Evolutionary conservation across 1,139 yeast species (phyloP), one percentile per base, ranked within the genome.

Genomic region (Geotrichum europaeum): DNA sequence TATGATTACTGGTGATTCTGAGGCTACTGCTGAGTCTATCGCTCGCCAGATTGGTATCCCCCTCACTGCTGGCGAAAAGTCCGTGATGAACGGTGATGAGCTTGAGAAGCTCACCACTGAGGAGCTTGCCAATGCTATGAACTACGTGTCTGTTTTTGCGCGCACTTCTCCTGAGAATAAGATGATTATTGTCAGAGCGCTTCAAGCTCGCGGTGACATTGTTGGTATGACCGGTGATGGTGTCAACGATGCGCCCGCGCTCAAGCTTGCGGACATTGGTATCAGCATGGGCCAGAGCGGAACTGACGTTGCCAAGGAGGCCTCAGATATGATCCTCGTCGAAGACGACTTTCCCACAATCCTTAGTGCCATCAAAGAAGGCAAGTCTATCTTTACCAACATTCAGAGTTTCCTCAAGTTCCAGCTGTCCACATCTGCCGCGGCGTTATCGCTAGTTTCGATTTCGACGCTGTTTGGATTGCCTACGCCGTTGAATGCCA

Each of bases 181-280:
- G 73, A 89, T 94, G 63, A 81, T 88, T 59, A 94, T 94, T 74
- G 96, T 94, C 40, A 84, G 89, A 70, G 97, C 97, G 0, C 80
- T 94, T 67, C 97, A 94, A 74, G 81, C 85, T 70, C 83, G 96
- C 69, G 98, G 97, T 55, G 97, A 94, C 73, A 86, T 92, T 65
- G 99, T 94, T 56, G 99, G 97, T 51, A 94, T 94, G 99, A 94
- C 98, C 12, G 99, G 99, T 66, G 99, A 94, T 75, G 99, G 99
- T 75, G 99, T 94, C 32, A 94, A 94, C 72, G 99, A 94, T 76
- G 97, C 99, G 0, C 99, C 99, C n/a, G 98, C 99, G 4, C 81
- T 94, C 69, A 94, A 94, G 73, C 80, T 92, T 70, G 99, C 99
- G 1, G 97, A 94, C 74, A 95, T 94, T 68, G 99, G 99, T 68